Conservation (phyloP, 352 stramenopile genomes). For the Blastocystis sp. region DNA sequence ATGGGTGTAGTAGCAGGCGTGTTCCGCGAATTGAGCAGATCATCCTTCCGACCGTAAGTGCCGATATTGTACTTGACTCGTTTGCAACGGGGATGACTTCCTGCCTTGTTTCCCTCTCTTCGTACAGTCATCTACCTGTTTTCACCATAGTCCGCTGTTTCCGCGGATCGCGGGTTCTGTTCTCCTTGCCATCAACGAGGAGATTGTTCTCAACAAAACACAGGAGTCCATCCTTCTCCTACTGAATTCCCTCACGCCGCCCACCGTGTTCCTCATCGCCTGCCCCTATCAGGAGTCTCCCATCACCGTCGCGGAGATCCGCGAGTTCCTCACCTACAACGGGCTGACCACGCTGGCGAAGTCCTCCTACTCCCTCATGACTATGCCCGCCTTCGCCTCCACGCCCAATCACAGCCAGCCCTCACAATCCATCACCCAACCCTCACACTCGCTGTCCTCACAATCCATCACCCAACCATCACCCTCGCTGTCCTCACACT, state of each 20-base stretch:
- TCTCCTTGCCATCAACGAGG: constrained; percentile 23
- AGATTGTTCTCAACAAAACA: constrained; percentile 46
- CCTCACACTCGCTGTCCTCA: no score
- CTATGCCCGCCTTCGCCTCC: neutral
- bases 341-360: neutral
- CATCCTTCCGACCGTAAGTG: neutral
- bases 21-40: constrained; percentile 35
- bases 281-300: constrained; percentile 15
- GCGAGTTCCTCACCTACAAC: neutral
- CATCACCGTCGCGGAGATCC: constrained; percentile 10
- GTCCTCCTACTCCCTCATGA: neutral
- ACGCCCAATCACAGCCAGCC: neutral
- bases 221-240: constrained; percentile 17
- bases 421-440: no score
- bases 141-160: neutral
- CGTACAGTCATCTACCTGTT: neutral
- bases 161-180: neutral
- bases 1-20: neutral
- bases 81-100: neutral
- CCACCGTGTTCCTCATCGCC: neutral
- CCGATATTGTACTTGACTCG: neutral
- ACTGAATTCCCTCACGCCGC: neutral
- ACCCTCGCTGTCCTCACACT: no score
- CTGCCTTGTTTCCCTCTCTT: constrained; percentile 30
- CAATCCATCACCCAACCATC: no score